Conservation (phyloP, 192 early-diverging fungal genomes). For the Linnemannia hyalina region DNA sequence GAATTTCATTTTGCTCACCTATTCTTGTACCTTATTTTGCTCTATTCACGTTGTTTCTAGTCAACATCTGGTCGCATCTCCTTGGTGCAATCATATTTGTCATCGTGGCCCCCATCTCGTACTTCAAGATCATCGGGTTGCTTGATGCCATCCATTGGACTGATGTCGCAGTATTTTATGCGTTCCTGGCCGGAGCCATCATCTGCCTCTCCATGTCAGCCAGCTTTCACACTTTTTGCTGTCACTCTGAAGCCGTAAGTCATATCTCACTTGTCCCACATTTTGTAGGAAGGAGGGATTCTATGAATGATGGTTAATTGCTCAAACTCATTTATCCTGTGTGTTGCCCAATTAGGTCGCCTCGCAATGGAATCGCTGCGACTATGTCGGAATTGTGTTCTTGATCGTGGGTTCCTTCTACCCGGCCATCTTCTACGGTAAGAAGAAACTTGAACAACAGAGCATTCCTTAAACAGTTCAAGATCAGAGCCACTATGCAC, state of each 20-base stretch:
- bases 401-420: conserved; percentile 80
- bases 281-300: background rate
- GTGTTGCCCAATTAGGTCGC: conserved; percentile 57
- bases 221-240: conserved; percentile 87
- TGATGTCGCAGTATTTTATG: conserved; percentile 79
- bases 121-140: conserved; percentile 58
- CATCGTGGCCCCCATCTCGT: conserved; percentile 63
- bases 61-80: conserved; percentile 92
- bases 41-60: conserved; percentile 28
- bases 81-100: conserved; percentile 75
- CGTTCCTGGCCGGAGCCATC: conserved; percentile 79
- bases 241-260: conserved; percentile 81
- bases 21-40: background rate
- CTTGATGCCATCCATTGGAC: conserved; percentile 68
- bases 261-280: background rate
- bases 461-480: background rate
- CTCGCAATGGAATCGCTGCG: conserved; percentile 87
- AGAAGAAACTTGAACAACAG: background rate
- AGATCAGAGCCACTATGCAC: background rate
- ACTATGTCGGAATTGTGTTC: conserved; percentile 93
- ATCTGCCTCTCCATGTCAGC: conserved; percentile 85
- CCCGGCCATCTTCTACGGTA: conserved; percentile 66
- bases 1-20: background rate
- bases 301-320: no score
- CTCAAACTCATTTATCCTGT: background rate